These are phyloP conservation scores for Colletotrichum godetiae DNA, from an alignment of 2,329 filamentous ascomycete species.

Conservation along the genomic window DNA sequence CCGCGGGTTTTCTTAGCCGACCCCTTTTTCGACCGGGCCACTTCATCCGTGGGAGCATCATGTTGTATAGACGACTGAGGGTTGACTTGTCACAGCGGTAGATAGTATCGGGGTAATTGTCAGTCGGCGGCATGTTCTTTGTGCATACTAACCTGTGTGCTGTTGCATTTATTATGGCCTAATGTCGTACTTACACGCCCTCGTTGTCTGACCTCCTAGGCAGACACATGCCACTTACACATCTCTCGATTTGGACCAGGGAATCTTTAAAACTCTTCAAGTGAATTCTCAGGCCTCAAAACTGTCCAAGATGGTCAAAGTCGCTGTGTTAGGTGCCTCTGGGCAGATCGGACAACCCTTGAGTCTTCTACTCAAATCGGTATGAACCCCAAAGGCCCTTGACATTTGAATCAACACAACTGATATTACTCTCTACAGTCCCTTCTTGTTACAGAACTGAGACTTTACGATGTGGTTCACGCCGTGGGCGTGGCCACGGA, in stretches of 20 bases:
- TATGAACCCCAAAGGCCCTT: background rate
- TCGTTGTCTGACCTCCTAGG: no score
- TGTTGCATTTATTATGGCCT: no score
- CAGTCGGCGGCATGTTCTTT: no score
- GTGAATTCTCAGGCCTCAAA: no score
- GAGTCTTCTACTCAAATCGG: slow-evolving; percentile 23
- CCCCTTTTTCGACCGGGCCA: slow-evolving; percentile 30
- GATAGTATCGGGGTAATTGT: no score
- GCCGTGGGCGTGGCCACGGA: slow-evolving; percentile 77
- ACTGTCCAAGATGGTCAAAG: background rate
- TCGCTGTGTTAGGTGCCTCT: slow-evolving; percentile 21
- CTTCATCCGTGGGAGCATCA: background rate
- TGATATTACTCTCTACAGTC: background rate
- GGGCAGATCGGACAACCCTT: slow-evolving; percentile 23
- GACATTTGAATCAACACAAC: background rate
- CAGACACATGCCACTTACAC: no score
- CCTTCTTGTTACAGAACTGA: slow-evolving; percentile 8
- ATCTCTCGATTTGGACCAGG: no score
- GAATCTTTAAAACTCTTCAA: no score
- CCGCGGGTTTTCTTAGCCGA: slow-evolving; percentile 9
- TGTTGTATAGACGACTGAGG: no score
- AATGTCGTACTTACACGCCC: no score
- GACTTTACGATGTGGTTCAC: slow-evolving; percentile 35
- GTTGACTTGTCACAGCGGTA: no score
- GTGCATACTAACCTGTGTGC: no score